A percentile compares a stretch with the other conserved stretches of the same genome.
Evolutionary conservation across 2,329 filamentous ascomycete genomes (phyloP).

Genomic region (Gliomastix tumulicola): DNA sequence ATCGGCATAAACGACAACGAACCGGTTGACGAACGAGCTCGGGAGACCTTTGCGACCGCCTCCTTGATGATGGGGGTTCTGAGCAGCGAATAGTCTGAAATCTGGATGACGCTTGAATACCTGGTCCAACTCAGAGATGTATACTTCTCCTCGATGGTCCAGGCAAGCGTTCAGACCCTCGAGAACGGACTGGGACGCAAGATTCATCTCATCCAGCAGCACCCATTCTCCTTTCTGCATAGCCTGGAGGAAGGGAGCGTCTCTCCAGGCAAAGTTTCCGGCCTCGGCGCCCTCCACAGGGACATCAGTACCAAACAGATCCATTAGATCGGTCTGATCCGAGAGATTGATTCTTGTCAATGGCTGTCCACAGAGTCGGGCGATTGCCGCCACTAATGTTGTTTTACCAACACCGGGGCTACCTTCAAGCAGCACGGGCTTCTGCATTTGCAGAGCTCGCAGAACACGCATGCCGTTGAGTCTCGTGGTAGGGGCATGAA

Average conservation of each 20-base stretch:
- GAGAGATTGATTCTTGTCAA: slow-evolving; percentile 94
- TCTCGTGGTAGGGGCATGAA: slow-evolving; percentile 84
- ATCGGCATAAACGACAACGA: slow-evolving; percentile 96
- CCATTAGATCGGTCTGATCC: slow-evolving; percentile 96
- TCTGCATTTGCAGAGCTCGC: slow-evolving; percentile 78
- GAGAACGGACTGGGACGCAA: slow-evolving; percentile 92
- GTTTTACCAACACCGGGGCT: slow-evolving; percentile 99
- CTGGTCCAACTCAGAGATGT: slow-evolving; percentile 90
- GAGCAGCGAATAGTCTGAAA: slow-evolving; percentile 93
- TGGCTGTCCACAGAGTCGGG: slow-evolving; percentile 70
- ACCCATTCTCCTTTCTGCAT: slow-evolving; percentile 99
- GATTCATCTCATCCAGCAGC: slow-evolving; percentile 94
- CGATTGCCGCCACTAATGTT: slow-evolving; percentile 79
- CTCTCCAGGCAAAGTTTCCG: slow-evolving; percentile 89
- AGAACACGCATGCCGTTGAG: slow-evolving; percentile 87
- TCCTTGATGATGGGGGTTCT: slow-evolving; percentile 96
- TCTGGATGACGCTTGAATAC: slow-evolving; percentile 84
- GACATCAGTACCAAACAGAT: slow-evolving; percentile 93
- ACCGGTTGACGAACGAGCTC: slow-evolving; percentile 94
- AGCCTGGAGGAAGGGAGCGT: slow-evolving; percentile 89
- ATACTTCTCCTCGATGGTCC: slow-evolving; percentile 92
- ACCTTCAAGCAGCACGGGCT: slow-evolving; percentile 90
- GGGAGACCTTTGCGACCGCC: slow-evolving; percentile 92
- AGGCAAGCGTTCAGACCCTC: slow-evolving; percentile 95
- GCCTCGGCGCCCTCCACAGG: slow-evolving; percentile 88